Evolutionary conservation across 495 filamentous ascomycete genomes (phyloP), one percentile per base, ranked within the genome.

Genomic region (Neurospora tetrasperma): DNA sequence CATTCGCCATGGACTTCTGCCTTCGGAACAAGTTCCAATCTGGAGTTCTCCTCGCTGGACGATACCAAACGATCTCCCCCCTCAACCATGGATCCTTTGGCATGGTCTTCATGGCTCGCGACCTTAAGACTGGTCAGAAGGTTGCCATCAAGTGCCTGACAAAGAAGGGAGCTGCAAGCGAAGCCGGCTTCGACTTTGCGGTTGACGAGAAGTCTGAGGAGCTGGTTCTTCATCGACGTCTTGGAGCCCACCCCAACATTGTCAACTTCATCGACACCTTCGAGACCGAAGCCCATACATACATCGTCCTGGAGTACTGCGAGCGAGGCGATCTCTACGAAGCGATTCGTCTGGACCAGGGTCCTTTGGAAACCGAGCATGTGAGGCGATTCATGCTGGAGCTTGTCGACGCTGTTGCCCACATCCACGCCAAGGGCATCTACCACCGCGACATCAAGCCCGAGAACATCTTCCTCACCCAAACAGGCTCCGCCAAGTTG

Each of bases 391-490:
- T 98, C 86, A 98, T 99, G 96, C 85, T 97, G 68, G 90, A 99
- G 82, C 89, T 99, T 27, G 86, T 99, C 70, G 90, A 91, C 79
- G 94, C 96, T 54, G 91, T 99, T 71, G 90, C 93, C 69, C 93
- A 92, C 82, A 93, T 97, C 86, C 96, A 99, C 79, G 84, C 87
- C 74, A 94, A 94, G 79, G 94, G 93, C 73, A 86, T 98, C 76
- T 98, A 94, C 82, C 96, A 99, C 80, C 94, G 96, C 73, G 96
- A 99, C 82, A 98, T 99, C 88, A 99, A 99, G 85, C 96, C 96
- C 9, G 96, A 99, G 87, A 99, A 99, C 84, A 97, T 99, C 82
- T 98, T 99, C 83, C 86, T 99, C 74, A 92, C 88, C 75, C 87
- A 94, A 73, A 88, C 90, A 70, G 94, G 96, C 35, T 87, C 90